Percentiles rank a stretch among this genome's conserved stretches.
phyloP scores from a whole-genome alignment of 2,329 filamentous ascomycete species.

The Teratosphaeria zuluensis region DNA sequence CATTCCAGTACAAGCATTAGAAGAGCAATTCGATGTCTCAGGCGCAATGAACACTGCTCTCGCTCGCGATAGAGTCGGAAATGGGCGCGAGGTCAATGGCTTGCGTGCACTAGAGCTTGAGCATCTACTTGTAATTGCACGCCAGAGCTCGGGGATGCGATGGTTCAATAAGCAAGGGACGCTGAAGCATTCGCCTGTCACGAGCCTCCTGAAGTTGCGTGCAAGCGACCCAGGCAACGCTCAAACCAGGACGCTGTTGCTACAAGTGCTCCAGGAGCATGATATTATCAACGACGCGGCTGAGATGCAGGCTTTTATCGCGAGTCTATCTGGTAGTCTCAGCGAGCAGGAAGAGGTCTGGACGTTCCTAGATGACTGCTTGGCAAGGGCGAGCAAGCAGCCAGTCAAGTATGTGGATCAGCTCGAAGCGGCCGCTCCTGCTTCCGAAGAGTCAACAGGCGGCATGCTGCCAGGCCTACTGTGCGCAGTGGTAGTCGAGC shows the following conservation, averaged over 20 bases:
- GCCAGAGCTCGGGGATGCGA: slow-evolving; percentile 71
- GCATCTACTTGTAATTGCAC: slow-evolving; percentile 70
- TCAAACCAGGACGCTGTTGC: slow-evolving; percentile 20
- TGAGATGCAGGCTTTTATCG: slow-evolving; percentile 38
- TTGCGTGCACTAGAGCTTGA: slow-evolving; percentile 66
- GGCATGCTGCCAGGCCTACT: slow-evolving; percentile 49
- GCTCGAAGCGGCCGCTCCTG: slow-evolving; percentile 32
- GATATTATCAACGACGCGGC: slow-evolving; percentile 49
- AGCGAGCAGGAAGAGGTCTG: slow-evolving; percentile 39
- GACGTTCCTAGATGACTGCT: slow-evolving; percentile 72
- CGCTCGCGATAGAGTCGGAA: slow-evolving; percentile 36
- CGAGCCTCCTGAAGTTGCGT: slow-evolving; percentile 55
- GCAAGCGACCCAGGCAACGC: slow-evolving; percentile 33
- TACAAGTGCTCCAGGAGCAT: slow-evolving; percentile 51
- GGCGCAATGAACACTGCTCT: slow-evolving; percentile 62
- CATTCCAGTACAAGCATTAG: slow-evolving; percentile 67
- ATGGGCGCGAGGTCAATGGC: slow-evolving; percentile 19
- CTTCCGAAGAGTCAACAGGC: background rate
- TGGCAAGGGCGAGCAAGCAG: slow-evolving; percentile 62
- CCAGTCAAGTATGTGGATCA: slow-evolving; percentile 77
- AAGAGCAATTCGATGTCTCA: slow-evolving; percentile 83
- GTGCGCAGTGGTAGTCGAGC: slow-evolving; percentile 61
- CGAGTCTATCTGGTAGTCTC: slow-evolving; percentile 7
- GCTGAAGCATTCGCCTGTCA: slow-evolving; percentile 58
- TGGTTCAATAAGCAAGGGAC: slow-evolving; percentile 73